Evolutionary conservation across 768 basidiomycete species (phyloP).

Genomic region (Boletus tomentosulus): DNA sequence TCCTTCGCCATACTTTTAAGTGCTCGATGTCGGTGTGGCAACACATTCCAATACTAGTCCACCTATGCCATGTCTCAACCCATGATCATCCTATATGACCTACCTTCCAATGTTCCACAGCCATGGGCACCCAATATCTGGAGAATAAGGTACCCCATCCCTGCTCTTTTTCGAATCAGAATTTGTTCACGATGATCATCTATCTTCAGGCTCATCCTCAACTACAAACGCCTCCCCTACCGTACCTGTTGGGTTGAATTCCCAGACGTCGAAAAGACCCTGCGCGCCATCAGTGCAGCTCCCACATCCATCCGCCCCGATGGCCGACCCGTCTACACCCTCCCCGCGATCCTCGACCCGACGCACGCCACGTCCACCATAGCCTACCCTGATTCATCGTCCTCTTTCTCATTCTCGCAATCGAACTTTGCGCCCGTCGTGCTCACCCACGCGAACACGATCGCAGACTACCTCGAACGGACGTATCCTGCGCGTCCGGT

Average conservation of each 20-base stretch:
- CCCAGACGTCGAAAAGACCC: slow-evolving; percentile 58
- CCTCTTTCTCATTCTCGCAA: slow-evolving; percentile 15
- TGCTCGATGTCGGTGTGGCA: background rate
- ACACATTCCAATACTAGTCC: background rate
- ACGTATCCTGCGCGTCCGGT: slow-evolving; percentile 67
- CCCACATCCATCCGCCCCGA: slow-evolving; percentile 52
- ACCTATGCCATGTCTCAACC: slow-evolving; percentile 39
- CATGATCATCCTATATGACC: slow-evolving; percentile 62
- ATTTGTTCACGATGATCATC: background rate
- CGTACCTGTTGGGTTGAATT: slow-evolving; percentile 69
- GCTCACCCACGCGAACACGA: slow-evolving; percentile 55
- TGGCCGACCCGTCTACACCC: slow-evolving; percentile 59
- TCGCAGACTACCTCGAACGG: slow-evolving; percentile 69
- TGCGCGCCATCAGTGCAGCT: slow-evolving; percentile 56
- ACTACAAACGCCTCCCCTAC: slow-evolving; percentile 70
- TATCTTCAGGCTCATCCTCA: slow-evolving; percentile 60
- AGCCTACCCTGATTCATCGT: background rate
- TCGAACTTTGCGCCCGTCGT: slow-evolving; percentile 45
- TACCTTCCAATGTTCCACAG: slow-evolving; percentile 53
- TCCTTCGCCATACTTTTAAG: slow-evolving; percentile 7
- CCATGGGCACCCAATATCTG: slow-evolving; percentile 78
- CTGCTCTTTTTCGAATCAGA: background rate
- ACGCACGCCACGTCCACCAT: slow-evolving; percentile 7
- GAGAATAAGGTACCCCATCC: slow-evolving; percentile 52
- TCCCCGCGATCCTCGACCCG: slow-evolving; percentile 67